Evolutionary conservation across 2,329 filamentous ascomycete genomes (phyloP).

Genomic region (Xylaria arbuscula): DNA sequence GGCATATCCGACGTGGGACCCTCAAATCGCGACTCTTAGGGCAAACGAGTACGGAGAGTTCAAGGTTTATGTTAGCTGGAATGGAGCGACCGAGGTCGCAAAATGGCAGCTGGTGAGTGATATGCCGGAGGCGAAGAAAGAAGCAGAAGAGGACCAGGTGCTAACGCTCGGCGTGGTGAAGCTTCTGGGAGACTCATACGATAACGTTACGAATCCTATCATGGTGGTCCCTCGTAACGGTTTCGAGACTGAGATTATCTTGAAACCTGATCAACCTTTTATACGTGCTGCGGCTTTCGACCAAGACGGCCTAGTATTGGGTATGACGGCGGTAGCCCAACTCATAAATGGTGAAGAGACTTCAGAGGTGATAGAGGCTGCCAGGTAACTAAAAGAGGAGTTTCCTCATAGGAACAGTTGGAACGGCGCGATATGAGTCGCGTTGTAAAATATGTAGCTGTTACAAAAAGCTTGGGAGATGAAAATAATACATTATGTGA

Average conservation of each 20-base stretch:
- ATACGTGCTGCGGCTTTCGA: constrained; percentile 33
- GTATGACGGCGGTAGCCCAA: constrained; percentile 23
- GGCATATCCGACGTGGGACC: constrained; percentile 37
- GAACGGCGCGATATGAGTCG: not conserved
- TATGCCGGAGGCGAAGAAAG: not conserved
- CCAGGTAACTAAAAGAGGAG: not conserved
- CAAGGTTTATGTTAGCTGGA: constrained; percentile 38
- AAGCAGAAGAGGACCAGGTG: not conserved
- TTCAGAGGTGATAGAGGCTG: not conserved
- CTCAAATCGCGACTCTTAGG: constrained; percentile 30
- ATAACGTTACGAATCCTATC: not conserved
- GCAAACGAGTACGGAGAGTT: not conserved
- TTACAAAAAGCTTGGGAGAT: not conserved
- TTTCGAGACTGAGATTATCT: constrained; percentile 34
- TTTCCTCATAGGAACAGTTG: not conserved
- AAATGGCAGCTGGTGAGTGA: constrained; percentile 36
- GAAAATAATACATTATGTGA: not conserved
- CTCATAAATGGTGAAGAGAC: not conserved
- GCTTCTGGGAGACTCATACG: constrained; percentile 13
- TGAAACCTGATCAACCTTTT: constrained; percentile 10
- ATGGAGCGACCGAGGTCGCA: constrained; percentile 38
- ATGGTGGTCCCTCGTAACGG: constrained; percentile 16
- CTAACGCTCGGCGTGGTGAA: constrained; percentile 7
- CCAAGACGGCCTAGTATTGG: constrained; percentile 21
- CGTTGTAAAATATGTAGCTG: too few relatives aligned